A percentile compares a stretch with the other conserved stretches of the same genome.
phyloP scores from a whole-genome alignment of 1,284 basidiomycete genomes.

The Malassezia restricta region DNA sequence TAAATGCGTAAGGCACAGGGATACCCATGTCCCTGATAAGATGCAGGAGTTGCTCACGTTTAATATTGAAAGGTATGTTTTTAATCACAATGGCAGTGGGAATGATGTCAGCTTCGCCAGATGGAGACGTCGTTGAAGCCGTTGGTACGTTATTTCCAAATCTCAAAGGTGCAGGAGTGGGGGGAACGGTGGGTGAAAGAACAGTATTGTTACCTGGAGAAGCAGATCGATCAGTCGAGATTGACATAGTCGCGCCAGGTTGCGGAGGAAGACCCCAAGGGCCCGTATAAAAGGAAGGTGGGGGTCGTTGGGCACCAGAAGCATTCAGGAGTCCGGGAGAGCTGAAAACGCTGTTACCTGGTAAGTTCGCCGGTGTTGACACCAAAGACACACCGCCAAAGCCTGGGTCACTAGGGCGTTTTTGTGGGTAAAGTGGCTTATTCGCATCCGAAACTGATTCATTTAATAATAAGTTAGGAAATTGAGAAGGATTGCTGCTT shows the following conservation, averaged over 20 bases:
- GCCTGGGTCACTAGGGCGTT: background rate
- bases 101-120: slow-evolving; percentile 79
- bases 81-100: slow-evolving; percentile 99
- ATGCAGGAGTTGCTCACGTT: slow-evolving; percentile 83
- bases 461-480: slow-evolving; percentile 3
- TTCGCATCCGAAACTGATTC: background rate
- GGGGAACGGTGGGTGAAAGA: background rate
- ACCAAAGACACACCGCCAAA: background rate
- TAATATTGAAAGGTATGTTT: slow-evolving; percentile 96
- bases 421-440: background rate
- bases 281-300: background rate
- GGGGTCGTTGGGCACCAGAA: background rate
- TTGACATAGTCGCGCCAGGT: background rate
- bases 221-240: background rate
- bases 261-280: background rate
- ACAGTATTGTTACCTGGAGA: background rate
- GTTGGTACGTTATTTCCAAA: slow-evolving; percentile 4
- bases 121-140: background rate
- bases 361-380: background rate
- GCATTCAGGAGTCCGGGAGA: background rate
- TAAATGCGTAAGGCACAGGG: slow-evolving; percentile 98
- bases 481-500: background rate
- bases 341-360: background rate
- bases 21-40: slow-evolving; percentile 89
- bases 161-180: slow-evolving; percentile 2